These are phyloP conservation scores for Spongispora temasekensis DNA, from an alignment of 1,284 basidiomycete species.

Conservation along the genomic window DNA sequence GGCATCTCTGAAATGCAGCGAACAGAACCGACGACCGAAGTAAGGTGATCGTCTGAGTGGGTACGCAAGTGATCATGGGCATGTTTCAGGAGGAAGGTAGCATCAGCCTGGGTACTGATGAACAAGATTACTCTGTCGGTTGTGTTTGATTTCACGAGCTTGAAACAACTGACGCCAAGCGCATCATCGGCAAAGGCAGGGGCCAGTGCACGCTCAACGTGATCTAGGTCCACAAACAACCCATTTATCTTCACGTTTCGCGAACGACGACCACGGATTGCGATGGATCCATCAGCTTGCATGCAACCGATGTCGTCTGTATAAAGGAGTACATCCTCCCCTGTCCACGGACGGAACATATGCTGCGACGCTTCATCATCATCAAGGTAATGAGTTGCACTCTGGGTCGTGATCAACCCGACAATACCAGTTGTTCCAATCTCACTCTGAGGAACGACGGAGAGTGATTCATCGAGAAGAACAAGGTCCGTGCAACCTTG, in stretches of 20 bases:
- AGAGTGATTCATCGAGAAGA: slow-evolving; percentile 26
- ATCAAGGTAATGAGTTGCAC: slow-evolving; percentile 28
- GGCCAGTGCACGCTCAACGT: slow-evolving; percentile 29
- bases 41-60: slow-evolving; percentile 20
- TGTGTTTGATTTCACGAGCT: slow-evolving; percentile 29
- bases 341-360: slow-evolving; percentile 31
- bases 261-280: slow-evolving; percentile 29
- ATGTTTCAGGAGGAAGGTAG: slow-evolving; percentile 25
- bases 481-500: slow-evolving; percentile 32
- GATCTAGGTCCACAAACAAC: slow-evolving; percentile 31
- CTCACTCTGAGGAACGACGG: slow-evolving; percentile 18
- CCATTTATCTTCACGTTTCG: slow-evolving; percentile 34
- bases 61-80: slow-evolving; percentile 22
- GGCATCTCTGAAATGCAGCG: slow-evolving; percentile 30
- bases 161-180: slow-evolving; percentile 19
- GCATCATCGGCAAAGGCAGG: slow-evolving; percentile 20
- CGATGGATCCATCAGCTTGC: slow-evolving; percentile 29
- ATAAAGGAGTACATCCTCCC: slow-evolving; percentile 27
- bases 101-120: slow-evolving; percentile 19
- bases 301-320: slow-evolving; percentile 33
- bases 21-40: slow-evolving; percentile 21
- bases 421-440: slow-evolving; percentile 27
- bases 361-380: slow-evolving; percentile 29
- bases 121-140: slow-evolving; percentile 26
- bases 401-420: slow-evolving; percentile 26